A percentile compares a stretch with the other conserved stretches of the same genome.
These are phyloP conservation scores for Corylus avellana DNA, from an alignment of 306 rosid genomes.

Conservation along the genomic window DNA sequence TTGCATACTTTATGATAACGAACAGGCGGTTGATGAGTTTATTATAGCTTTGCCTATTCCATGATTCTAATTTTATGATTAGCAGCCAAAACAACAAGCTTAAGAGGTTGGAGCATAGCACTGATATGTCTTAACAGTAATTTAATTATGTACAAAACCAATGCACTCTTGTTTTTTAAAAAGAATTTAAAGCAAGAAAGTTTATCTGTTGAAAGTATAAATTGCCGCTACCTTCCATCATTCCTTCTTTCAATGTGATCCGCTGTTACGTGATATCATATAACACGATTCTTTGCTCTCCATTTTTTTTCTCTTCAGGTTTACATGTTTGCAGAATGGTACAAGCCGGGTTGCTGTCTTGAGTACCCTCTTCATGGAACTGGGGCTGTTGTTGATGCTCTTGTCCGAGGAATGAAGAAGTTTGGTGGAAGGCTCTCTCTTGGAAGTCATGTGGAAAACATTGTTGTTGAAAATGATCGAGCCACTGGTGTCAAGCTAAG, in stretches of 20 bases:
- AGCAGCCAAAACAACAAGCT: background rate
- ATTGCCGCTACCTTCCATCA: background rate
- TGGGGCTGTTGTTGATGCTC: conserved; percentile 82
- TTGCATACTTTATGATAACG: background rate
- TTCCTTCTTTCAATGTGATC: conserved; percentile 8
- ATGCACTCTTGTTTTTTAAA: background rate
- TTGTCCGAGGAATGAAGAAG: conserved; percentile 73
- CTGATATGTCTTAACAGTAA: background rate
- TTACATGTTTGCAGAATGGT: conserved; percentile 98
- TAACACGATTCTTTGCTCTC: conserved; percentile 14
- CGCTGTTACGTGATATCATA: background rate
- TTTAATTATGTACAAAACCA: background rate
- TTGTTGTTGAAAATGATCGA: conserved; percentile 72
- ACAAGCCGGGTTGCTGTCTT: conserved; percentile 88
- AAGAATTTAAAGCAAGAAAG: background rate
- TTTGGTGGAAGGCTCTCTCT: conserved; percentile 84
- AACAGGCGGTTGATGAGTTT: background rate
- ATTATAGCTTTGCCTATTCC: background rate
- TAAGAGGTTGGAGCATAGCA: background rate
- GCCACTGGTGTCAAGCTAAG: conserved; percentile 83
- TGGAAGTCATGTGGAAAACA: conserved; percentile 70
- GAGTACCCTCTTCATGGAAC: conserved; percentile 86
- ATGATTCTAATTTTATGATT: background rate
- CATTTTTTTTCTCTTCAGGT: conserved; percentile 43
- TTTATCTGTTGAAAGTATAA: background rate